Conservation (phyloP, 169 alveolate genomes). For the Babesia ovata region DNA sequence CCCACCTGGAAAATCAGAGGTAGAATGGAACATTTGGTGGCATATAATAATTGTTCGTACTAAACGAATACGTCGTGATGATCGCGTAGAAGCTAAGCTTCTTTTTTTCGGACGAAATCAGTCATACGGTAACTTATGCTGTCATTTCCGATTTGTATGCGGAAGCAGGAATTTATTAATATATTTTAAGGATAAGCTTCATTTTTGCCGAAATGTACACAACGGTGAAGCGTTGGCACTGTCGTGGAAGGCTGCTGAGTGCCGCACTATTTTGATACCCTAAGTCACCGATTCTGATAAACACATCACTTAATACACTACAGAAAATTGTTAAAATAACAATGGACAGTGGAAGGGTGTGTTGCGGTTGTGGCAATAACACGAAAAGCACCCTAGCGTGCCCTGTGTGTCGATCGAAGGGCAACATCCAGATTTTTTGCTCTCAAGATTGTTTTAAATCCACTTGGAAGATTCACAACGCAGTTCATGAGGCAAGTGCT, state of each 20-base stretch:
- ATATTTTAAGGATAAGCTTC: too few relatives aligned
- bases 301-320: not conserved
- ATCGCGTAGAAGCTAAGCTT: too few relatives aligned
- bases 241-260: not conserved
- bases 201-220: too few relatives aligned
- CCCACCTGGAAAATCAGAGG: slow-evolving; percentile 72
- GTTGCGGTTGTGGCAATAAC: slow-evolving; percentile 68
- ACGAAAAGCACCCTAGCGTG: slow-evolving; percentile 71
- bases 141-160: too few relatives aligned
- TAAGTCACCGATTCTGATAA: too few relatives aligned
- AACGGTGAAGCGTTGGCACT: not conserved
- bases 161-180: too few relatives aligned
- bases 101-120: too few relatives aligned
- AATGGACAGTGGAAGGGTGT: slow-evolving; percentile 29
- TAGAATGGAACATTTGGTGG: too few relatives aligned
- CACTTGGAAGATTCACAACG: slow-evolving; percentile 90
- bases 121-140: too few relatives aligned
- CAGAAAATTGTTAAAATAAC: not conserved
- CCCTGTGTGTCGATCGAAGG: slow-evolving; percentile 71
- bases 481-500: slow-evolving; percentile 79
- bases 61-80: too few relatives aligned
- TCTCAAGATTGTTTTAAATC: slow-evolving; percentile 92
- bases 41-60: too few relatives aligned
- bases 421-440: slow-evolving; percentile 88
- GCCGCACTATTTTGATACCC: not conserved